Base-by-base conservation (phyloP, 108 stramenopile species). In the Aurantiochytrium sp. region DNA sequence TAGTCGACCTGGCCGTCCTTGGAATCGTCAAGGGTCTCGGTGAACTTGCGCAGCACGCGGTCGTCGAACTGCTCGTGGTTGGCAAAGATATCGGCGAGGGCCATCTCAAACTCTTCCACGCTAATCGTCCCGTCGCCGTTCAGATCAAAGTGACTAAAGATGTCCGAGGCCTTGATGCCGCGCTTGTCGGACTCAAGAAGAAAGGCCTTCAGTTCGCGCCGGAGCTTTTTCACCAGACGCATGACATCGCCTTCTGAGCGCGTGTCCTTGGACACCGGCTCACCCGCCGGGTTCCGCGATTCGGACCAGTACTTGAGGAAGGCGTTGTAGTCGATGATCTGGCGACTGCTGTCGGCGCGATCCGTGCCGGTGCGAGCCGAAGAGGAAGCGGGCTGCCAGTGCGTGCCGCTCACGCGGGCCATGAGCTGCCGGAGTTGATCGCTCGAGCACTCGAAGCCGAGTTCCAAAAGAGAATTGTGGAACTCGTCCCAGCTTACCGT, bases 321-420 rank as follows among this genome's bases (percentile, higher is more conserved):
- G 39, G 73, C 73, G 24, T 81, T 81, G 45, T 81, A 81, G 73
- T 81, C 73, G n/a, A 81, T 81, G 17, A 6, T 22, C 42, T 81
- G 39, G 6, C 27, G 6, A 81, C 45, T 17, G 12, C 3, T 41
- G 2, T 15, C 42, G 8, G 39, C 45, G 6, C 27, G 21, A 30
- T 42, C 39, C 1, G 15, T 19, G 32, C 24, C 3, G 22, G 27
- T 30, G 15, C 59, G 34, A 6, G 59, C 32, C 19, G 34, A 17
- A 17, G 27, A 6, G n/a, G n/a, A n/a, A n/a, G n/a, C n/a, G n/a
- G n/a, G n/a, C n/a, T n/a, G n/a, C n/a, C n/a, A n/a, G n/a, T n/a
- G n/a, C n/a, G n/a, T n/a, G 8, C 45, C 45, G n/a, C 32, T 81
- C 73, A 81, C 39, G 15, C 73, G 73, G 8, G 42, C 21, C 42